Evolutionary conservation across 1,284 basidiomycete genomes (phyloP).

Genomic region (Tausonia pullulans): DNA sequence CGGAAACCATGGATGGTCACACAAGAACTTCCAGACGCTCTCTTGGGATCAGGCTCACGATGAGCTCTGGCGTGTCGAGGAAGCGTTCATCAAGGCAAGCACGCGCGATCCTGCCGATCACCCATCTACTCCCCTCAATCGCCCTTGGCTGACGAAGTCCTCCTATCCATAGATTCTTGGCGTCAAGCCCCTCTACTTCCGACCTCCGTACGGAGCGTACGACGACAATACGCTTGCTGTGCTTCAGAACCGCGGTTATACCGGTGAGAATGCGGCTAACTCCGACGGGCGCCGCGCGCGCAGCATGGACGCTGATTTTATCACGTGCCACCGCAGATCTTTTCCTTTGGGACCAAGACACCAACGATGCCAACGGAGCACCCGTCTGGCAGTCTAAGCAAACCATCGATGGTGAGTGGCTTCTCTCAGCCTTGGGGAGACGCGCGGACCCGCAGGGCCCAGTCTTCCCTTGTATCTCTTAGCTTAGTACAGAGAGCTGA

Average conservation of each 20-base stretch:
- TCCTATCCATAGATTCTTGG: background rate
- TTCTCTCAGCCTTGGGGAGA: too few species aligned
- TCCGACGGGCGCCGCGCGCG: too few species aligned
- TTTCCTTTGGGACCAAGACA: constrained; percentile 33
- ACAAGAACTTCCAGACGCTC: constrained; percentile 40
- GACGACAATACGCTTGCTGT: constrained; percentile 42
- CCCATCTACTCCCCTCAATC: constrained; percentile 41
- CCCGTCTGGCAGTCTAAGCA: constrained; percentile 17
- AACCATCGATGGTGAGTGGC: too few species aligned
- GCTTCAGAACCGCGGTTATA: constrained; percentile 36
- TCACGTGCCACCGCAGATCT: constrained; percentile 17
- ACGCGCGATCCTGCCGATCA: constrained; percentile 37
- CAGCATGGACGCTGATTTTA: too few species aligned
- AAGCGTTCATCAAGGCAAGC: constrained; percentile 36
- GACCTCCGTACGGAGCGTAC: constrained; percentile 41
- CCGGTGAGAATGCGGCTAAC: constrained; percentile 16
- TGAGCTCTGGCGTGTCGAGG: constrained; percentile 40
- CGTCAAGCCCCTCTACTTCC: constrained; percentile 21
- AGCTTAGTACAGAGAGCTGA: too few species aligned
- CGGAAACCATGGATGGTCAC: constrained; percentile 48
- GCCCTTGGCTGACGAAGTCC: constrained; percentile 26
- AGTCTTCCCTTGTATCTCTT: too few species aligned
- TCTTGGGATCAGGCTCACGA: constrained; percentile 30
- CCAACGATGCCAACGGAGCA: constrained; percentile 26
- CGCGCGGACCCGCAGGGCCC: too few species aligned